phyloP scores from a whole-genome alignment of 2,329 filamentous ascomycete species.

The Daldinia sp. region DNA sequence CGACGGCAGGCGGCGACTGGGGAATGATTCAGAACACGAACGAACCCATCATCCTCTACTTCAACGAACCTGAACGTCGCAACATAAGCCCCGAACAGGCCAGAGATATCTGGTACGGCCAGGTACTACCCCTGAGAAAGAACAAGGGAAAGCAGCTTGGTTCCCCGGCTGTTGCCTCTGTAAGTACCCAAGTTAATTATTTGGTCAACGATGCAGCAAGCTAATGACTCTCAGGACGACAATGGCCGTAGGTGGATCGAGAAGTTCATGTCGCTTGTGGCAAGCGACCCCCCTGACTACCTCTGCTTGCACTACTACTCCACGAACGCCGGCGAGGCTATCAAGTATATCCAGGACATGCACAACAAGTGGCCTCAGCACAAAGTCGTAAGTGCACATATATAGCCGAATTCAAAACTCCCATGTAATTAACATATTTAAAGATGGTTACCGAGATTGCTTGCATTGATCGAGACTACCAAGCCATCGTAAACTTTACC shows the following conservation, averaged over 20 bases:
- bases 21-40: constrained; percentile 35
- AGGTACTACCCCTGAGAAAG: constrained; percentile 48
- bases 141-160: constrained; percentile 41
- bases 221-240: constrained; percentile 34
- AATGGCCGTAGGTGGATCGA: constrained; percentile 49
- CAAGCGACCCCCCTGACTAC: constrained; percentile 50
- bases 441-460: constrained; percentile 56
- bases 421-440: constrained; percentile 2
- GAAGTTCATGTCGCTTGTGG: constrained; percentile 51
- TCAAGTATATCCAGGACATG: constrained; percentile 51
- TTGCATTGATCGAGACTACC: constrained; percentile 50
- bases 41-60: constrained; percentile 51
- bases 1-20: constrained; percentile 52
- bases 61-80: constrained; percentile 56
- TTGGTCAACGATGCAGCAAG: not conserved
- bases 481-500: constrained; percentile 52
- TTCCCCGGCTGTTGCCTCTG: constrained; percentile 46
- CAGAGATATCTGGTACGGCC: constrained; percentile 49
- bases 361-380: constrained; percentile 46
- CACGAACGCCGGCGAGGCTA: constrained; percentile 48
- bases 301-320: constrained; percentile 56
- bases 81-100: constrained; percentile 48
- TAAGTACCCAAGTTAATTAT: constrained; percentile 6
- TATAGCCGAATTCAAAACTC: constrained; percentile 12
- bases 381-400: constrained; percentile 36